Percentiles rank a stretch among this genome's conserved stretches.
Evolutionary conservation across 2,329 filamentous ascomycete species (phyloP).

Genomic region (Beauveria pseudobassiana): DNA sequence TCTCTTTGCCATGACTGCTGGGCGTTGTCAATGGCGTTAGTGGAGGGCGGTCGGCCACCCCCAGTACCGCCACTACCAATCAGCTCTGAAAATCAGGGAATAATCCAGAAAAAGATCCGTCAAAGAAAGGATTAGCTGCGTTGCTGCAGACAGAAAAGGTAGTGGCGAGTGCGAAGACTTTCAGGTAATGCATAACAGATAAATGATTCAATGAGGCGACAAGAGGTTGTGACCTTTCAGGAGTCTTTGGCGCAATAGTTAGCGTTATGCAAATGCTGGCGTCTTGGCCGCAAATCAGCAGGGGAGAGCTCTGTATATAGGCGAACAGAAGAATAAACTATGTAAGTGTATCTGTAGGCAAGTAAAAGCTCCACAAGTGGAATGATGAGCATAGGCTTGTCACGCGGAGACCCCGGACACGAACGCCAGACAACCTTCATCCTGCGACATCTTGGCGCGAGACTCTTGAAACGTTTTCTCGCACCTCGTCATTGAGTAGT

Average conservation of each 20-base stretch:
- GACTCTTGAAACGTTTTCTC: not conserved
- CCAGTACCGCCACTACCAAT: not conserved
- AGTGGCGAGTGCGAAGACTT: no score
- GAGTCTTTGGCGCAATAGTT: no score
- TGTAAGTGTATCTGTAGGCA: not conserved
- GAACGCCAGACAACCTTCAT: not conserved
- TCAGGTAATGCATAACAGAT: not conserved
- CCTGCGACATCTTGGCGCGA: not conserved
- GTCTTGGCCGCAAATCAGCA: not conserved
- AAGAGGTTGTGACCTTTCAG: not conserved
- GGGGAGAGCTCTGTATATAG: not conserved
- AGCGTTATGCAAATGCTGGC: not conserved
- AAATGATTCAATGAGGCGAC: not conserved
- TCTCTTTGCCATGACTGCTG: not conserved
- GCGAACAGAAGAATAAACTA: not conserved
- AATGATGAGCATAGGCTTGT: not conserved
- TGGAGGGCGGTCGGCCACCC: not conserved
- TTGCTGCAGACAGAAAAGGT: no score
- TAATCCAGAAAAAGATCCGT: no score
- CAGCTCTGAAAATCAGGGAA: not conserved
- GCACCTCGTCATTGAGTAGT: not conserved
- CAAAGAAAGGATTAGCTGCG: no score
- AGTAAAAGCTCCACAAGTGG: not conserved
- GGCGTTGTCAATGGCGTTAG: not conserved
- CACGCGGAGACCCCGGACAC: not conserved